Percentiles rank a stretch among this genome's conserved stretches.
These are phyloP conservation scores for Chimonanthus praecox DNA, from an alignment of 164 flowering plant genomes.

Conservation along the genomic window DNA sequence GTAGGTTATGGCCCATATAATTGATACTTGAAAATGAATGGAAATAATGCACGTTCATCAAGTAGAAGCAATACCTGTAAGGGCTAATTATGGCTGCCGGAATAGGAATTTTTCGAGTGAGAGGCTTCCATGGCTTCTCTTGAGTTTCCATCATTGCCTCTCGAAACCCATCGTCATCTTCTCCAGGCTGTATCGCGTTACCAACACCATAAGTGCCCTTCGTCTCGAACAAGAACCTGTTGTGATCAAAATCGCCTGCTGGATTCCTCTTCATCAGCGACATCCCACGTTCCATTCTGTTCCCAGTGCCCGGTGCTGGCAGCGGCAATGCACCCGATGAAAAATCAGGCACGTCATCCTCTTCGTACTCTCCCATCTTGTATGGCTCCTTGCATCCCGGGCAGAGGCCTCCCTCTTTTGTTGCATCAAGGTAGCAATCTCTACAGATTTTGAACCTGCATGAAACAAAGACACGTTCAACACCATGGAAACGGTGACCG, in stretches of 20 bases:
- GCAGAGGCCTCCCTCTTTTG: conserved; percentile 48
- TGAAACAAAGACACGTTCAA: neutral
- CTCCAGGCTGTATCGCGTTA: conserved; percentile 61
- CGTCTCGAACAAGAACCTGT: conserved; percentile 74
- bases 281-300: conserved; percentile 35
- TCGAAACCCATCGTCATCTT: conserved; percentile 12
- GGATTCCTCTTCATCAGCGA: conserved; percentile 58
- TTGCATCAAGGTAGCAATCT: conserved; percentile 68
- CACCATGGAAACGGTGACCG: no score
- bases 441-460: conserved; percentile 67
- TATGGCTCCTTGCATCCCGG: conserved; percentile 76
- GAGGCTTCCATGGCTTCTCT: conserved; percentile 79
- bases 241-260: conserved; percentile 72
- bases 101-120: conserved; percentile 45
- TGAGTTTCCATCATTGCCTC: conserved; percentile 21
- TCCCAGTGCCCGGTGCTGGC: conserved; percentile 30
- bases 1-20: no score
- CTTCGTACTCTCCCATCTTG: conserved; percentile 46
- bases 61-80: conserved; percentile 42
- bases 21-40: no score
- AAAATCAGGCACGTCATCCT: conserved; percentile 15
- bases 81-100: conserved; percentile 63
- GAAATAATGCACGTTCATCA: neutral
- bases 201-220: conserved; percentile 78
- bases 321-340: conserved; percentile 35